These are phyloP conservation scores for Calonectria fujianensis DNA, from an alignment of 2,329 filamentous ascomycete genomes.

Conservation along the genomic window DNA sequence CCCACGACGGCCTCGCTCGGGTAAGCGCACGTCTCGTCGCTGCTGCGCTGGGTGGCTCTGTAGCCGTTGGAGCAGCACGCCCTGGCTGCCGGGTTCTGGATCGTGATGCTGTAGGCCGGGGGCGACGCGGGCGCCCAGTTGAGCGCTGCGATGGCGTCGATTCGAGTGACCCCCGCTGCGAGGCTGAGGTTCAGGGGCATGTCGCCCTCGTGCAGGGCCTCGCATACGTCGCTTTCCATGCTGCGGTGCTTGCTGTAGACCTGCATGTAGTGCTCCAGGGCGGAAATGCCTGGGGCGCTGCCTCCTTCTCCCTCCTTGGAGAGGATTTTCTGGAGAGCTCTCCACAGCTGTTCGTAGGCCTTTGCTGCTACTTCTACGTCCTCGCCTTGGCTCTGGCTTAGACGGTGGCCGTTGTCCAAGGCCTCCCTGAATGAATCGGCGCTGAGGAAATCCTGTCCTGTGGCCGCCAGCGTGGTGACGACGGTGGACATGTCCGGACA, in stretches of 20 bases:
- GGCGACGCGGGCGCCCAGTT: conserved; percentile 55
- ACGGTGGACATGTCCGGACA: conserved; percentile 61
- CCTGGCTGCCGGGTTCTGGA: conserved; percentile 58
- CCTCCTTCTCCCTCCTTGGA: conserved; percentile 48
- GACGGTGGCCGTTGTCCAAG: conserved; percentile 52
- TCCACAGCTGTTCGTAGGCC: conserved; percentile 57
- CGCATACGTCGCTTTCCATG: conserved; percentile 60
- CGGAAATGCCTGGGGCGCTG: conserved; percentile 37
- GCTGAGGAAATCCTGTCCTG: conserved; percentile 57
- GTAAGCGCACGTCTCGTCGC: conserved; percentile 55
- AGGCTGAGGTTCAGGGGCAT: conserved; percentile 60
- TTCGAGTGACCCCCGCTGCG: conserved; percentile 55
- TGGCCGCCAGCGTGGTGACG: conserved; percentile 57
- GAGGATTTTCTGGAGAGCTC: conserved; percentile 57
- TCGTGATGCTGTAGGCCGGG: conserved; percentile 56
- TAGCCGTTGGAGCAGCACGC: conserved; percentile 59
- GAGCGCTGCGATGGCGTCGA: conserved; percentile 56
- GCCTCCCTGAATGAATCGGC: conserved; percentile 51
- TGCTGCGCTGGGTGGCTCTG: conserved; percentile 45
- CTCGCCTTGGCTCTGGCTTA: conserved; percentile 44
- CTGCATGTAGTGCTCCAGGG: conserved; percentile 57
- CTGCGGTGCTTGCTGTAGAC: conserved; percentile 56
- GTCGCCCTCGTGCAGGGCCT: conserved; percentile 57
- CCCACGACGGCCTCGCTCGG: conserved; percentile 56
- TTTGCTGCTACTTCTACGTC: conserved; percentile 54